Evolutionary conservation across 495 filamentous ascomycete species (phyloP), one percentile per base, ranked within the genome.

Genomic region (Lasiosphaeria ovina): DNA sequence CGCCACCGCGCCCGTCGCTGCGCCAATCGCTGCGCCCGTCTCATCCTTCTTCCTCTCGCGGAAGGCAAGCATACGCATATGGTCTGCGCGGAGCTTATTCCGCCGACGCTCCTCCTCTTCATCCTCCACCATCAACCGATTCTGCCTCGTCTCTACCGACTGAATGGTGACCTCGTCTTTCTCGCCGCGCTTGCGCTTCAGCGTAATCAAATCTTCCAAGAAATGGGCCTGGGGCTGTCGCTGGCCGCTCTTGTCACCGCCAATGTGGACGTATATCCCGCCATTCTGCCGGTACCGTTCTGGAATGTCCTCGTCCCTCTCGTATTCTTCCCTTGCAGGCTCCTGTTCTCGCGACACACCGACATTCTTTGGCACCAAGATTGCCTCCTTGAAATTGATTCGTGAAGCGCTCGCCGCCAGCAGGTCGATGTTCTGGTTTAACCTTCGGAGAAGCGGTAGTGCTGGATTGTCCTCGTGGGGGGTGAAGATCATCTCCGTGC

Each of bases 401-500:
- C 82, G 67, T 12, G 73, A 62, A 52, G 76, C 69, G 65, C 84
- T 85, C 40, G 85, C 83, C 12, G 82, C 85, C 12, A 93, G 68
- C 6, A 91, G 76, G 60, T 87, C 81, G 32, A 87, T 85, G 52
- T 78, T 71, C 45, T 81, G 69, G 35, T 70, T 69, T 36, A 83
- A 73, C 36, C 67, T 69, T 32, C 71, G 79, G 9, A 79, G 74
- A n/a, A 66, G 74, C 11, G 71, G 74, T 55, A 78, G 63, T 35
- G 68, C 56, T 61, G 60, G 62, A 53, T 71, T 75, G 33, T 69
- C 70, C 60, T 75, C 79, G 53, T 80, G 83, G 1, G 74, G 72
- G 0, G 83, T 75, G 57, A 97, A 86, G 58, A 92, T 79, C 62
- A 96, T 68, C 52, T 95, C 90, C 0, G 91, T 94, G 36, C 92